phyloP scores from a whole-genome alignment of 805 yeast genomes.

The Pichia ethanolica region DNA sequence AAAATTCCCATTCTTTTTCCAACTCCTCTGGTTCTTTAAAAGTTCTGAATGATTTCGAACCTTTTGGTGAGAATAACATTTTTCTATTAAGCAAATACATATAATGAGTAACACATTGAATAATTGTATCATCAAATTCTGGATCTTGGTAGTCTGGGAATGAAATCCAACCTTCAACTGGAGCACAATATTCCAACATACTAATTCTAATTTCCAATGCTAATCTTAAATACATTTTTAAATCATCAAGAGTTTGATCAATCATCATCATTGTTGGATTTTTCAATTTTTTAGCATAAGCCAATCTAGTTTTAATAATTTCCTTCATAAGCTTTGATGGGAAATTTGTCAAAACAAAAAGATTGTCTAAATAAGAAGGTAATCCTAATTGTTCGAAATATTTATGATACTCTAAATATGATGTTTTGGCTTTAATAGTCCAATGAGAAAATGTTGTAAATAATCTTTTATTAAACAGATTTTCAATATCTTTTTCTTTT shows the following conservation, averaged over 20 bases:
- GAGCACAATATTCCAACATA: slow-evolving; percentile 49
- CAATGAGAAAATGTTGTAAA: slow-evolving; percentile 70
- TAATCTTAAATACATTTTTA: slow-evolving; percentile 65
- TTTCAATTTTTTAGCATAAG: slow-evolving; percentile 67
- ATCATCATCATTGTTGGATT: slow-evolving; percentile 94
- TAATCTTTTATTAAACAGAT: slow-evolving; percentile 62
- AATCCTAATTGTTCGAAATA: slow-evolving; percentile 61
- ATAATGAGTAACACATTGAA: slow-evolving; percentile 67
- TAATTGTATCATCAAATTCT: slow-evolving; percentile 53
- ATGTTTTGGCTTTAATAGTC: slow-evolving; percentile 71
- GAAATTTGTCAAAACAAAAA: slow-evolving; percentile 61
- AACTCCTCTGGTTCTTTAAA: slow-evolving; percentile 89
- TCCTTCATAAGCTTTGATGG: slow-evolving; percentile 79
- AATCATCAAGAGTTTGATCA: slow-evolving; percentile 86
- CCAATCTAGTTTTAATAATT: slow-evolving; percentile 62
- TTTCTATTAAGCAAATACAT: slow-evolving; percentile 68
- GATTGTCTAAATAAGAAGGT: slow-evolving; percentile 61
- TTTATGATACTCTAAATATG: slow-evolving; percentile 54
- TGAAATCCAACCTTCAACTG: slow-evolving; percentile 60
- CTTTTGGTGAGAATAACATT: slow-evolving; percentile 59
- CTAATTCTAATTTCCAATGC: slow-evolving; percentile 71
- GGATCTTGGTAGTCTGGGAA: slow-evolving; percentile 57
- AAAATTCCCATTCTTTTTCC: slow-evolving; percentile 71
- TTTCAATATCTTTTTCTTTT: slow-evolving; percentile 70
- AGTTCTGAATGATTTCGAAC: slow-evolving; percentile 57